Percentiles rank a stretch among this genome's conserved stretches.
phyloP scores from a whole-genome alignment of 257 asterid species.

The Thymus quinquecostatus region DNA sequence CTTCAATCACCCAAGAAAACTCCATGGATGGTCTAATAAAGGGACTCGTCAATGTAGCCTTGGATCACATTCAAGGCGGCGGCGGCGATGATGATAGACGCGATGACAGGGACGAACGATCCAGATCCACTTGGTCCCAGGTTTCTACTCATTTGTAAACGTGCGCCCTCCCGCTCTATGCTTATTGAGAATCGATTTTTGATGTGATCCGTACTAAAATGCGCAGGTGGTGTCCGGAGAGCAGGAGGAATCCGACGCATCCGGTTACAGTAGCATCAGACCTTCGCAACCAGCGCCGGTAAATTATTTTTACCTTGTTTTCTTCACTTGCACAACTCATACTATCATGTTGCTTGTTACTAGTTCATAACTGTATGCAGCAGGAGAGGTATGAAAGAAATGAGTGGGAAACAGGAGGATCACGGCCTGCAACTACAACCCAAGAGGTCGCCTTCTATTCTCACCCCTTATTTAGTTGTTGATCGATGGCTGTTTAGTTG shows the following conservation, averaged over 20 bases:
- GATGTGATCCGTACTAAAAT: background rate
- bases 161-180: background rate
- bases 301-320: background rate
- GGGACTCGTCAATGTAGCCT: conserved; percentile 58
- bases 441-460: conserved; percentile 15
- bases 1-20: too few relatives aligned
- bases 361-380: background rate
- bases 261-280: conserved; percentile 23
- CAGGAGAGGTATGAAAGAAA: conserved; percentile 42
- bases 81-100: conserved; percentile 23
- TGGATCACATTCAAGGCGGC: conserved; percentile 46
- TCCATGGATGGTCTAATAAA: conserved; percentile 73
- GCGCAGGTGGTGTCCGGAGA: conserved; percentile 75
- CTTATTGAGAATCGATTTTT: background rate
- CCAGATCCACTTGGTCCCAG: conserved; percentile 90
- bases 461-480: background rate
- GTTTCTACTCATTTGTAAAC: conserved; percentile 27
- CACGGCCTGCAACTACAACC: conserved; percentile 38
- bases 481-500: background rate
- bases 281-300: conserved; percentile 40
- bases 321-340: background rate
- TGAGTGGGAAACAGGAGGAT: conserved; percentile 46
- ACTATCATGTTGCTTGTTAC: background rate
- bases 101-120: conserved; percentile 46
- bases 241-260: conserved; percentile 36